Base-by-base conservation (phyloP, 2,329 filamentous ascomycete species). In the Gaeumannomyces tritici region DNA sequence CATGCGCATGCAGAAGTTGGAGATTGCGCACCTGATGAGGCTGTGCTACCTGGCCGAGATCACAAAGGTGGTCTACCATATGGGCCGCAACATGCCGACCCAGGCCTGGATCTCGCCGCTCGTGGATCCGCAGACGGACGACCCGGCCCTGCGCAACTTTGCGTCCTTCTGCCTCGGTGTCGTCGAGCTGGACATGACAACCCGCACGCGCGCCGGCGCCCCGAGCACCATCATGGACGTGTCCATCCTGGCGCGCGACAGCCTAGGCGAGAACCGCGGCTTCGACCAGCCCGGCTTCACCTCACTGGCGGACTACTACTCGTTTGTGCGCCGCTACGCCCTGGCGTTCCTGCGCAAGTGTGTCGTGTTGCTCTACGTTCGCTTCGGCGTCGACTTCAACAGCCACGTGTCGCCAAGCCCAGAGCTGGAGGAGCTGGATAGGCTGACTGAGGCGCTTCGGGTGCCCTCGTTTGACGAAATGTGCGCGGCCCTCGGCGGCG, bases 11-110 rank as follows among this genome's bases (percentile, higher is more conserved):
- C 83, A 91, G 31, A 79, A 83, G 55, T 81, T 90, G 54, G 90
- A 96, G 62, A 85, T 96, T 55, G 83, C 88, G 55, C 89, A 96
- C 72, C 74, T 98, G 61, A 75, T 98, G 60, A 87, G 89, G 51
- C 79, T 98, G 57, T 97, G 92, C 75, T 97, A 96, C 71, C 81
- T 96, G 62, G 91, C 91, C 3, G 95, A 99, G 74, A 86, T 99
- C 63, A 86, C 96, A 64, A 96, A 96, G 75, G 87, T 92, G 7
- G 82, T 91, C 21, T 81, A 80, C 65, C 79, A 84, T 68, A 79
- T 86, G 72, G 78, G 79, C 28, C 79, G 79, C 59, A 84, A 84
- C 69, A 80, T 85, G 58, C 77, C 82, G 0, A 71, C 76, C 4
- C 73, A 76, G 7, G 75, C 73, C 61, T 87, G 81, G 79, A 70